Conservation (phyloP, 2,329 filamentous ascomycete genomes). For the Apiospora phragmitis region DNA sequence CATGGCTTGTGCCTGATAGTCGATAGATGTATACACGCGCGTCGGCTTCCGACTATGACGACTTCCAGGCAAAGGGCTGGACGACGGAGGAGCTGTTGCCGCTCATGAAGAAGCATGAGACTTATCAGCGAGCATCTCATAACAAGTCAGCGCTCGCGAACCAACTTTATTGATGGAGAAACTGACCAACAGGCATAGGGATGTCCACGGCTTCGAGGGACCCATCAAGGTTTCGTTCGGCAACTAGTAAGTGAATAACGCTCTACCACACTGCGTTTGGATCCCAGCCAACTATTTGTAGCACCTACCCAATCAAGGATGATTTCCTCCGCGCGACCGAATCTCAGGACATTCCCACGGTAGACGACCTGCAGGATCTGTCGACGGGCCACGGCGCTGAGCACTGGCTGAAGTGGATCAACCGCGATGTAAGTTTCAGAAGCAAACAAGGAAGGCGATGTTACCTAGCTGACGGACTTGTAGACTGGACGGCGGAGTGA, state of each 20-base stretch:
- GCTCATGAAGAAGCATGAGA: constrained; percentile 80
- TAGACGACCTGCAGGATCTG: constrained; percentile 76
- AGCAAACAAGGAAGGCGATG: too few species aligned
- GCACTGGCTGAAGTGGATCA: constrained; percentile 87
- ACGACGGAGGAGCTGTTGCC: constrained; percentile 73
- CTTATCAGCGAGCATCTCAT: constrained; percentile 67
- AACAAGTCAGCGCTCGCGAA: constrained; percentile 44
- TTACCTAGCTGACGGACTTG: background rate
- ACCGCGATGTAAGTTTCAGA: constrained; percentile 53
- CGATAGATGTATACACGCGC: constrained; percentile 70
- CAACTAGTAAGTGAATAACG: constrained; percentile 53
- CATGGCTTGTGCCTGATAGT: background rate
- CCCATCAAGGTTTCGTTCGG: constrained; percentile 83
- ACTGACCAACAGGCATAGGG: constrained; percentile 37
- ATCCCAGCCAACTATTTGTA: constrained; percentile 22
- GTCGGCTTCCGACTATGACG: constrained; percentile 73
- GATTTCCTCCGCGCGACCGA: constrained; percentile 75
- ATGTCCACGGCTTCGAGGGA: constrained; percentile 74
- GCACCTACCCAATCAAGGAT: constrained; percentile 77
- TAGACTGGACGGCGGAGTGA: constrained; percentile 71
- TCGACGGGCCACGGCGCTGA: constrained; percentile 70
- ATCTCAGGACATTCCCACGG: constrained; percentile 70
- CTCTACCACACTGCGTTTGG: background rate
- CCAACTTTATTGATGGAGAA: background rate
- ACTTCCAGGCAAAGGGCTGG: constrained; percentile 81